phyloP scores from a whole-genome alignment of 768 basidiomycete genomes.

The Kwoniella bestiolae region DNA sequence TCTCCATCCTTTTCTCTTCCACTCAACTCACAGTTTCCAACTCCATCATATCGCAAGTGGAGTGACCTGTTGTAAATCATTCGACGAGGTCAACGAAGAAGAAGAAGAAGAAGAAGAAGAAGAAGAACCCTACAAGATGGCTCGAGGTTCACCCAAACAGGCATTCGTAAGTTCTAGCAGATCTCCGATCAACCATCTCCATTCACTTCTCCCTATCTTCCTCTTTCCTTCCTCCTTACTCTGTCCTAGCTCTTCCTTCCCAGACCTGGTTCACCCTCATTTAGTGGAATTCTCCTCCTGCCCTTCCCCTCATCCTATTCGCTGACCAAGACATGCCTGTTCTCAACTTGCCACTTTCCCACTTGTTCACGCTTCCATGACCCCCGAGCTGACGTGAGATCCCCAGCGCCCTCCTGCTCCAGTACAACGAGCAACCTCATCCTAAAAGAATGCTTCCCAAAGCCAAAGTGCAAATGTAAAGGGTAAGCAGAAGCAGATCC shows the following conservation, averaged over 20 bases:
- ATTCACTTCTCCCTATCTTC: not conserved
- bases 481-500: not conserved
- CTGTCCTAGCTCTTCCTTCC: too few species aligned
- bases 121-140: not conserved
- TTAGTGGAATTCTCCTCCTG: too few species aligned
- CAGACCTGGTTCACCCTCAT: too few species aligned
- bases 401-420: constrained; percentile 5
- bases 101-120: not conserved
- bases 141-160: not conserved
- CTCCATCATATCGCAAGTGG: too few species aligned
- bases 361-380: too few species aligned
- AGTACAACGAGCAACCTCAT: not conserved
- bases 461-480: not conserved
- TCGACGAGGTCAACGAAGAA: not conserved
- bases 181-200: not conserved
- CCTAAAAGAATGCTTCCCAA: not conserved
- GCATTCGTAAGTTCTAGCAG: constrained; percentile 5
- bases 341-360: too few species aligned
- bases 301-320: not conserved
- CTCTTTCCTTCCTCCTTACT: too few species aligned
- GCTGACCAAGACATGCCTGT: too few species aligned
- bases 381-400: not conserved
- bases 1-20: not conserved
- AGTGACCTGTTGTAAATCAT: not conserved
- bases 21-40: too few species aligned